Conservation (phyloP, 1,284 basidiomycete species). For the Xerocomus nothofagi region DNA sequence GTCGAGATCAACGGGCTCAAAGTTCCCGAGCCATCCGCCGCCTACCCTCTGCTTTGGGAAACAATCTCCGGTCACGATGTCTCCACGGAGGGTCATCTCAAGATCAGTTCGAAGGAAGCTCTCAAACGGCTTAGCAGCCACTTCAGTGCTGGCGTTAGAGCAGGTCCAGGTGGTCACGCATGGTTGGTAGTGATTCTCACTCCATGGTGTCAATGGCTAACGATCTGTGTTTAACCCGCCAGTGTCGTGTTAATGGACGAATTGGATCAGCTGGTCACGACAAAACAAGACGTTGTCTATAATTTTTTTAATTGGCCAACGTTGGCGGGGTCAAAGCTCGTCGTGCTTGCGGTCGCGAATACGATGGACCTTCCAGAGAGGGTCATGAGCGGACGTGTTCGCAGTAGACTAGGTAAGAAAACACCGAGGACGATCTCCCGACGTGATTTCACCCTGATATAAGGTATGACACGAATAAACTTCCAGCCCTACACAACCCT, state of each 20-base stretch:
- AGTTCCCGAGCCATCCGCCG: constrained; percentile 85
- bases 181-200: constrained; percentile 46
- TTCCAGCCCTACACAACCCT: constrained; percentile 88
- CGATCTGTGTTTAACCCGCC: background rate
- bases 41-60: constrained; percentile 90
- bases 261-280: constrained; percentile 92
- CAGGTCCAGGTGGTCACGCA: constrained; percentile 69
- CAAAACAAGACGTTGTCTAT: constrained; percentile 97
- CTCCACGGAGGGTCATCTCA: constrained; percentile 58
- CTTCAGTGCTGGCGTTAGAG: constrained; percentile 54
- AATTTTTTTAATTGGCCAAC: constrained; percentile 99
- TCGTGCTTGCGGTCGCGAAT: constrained; percentile 97
- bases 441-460: constrained; percentile 2
- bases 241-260: constrained; percentile 99
- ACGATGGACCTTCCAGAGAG: constrained; percentile 98
- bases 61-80: constrained; percentile 76
- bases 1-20: constrained; percentile 98
- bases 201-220: background rate
- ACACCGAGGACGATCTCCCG: background rate
- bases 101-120: constrained; percentile 69
- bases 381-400: constrained; percentile 88
- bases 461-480: constrained; percentile 94
- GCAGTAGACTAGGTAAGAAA: constrained; percentile 81
- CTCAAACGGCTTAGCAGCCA: constrained; percentile 63
- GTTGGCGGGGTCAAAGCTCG: constrained; percentile 79